Conservation (phyloP, 2,329 filamentous ascomycete genomes). For the Cordyceps farinosa region DNA sequence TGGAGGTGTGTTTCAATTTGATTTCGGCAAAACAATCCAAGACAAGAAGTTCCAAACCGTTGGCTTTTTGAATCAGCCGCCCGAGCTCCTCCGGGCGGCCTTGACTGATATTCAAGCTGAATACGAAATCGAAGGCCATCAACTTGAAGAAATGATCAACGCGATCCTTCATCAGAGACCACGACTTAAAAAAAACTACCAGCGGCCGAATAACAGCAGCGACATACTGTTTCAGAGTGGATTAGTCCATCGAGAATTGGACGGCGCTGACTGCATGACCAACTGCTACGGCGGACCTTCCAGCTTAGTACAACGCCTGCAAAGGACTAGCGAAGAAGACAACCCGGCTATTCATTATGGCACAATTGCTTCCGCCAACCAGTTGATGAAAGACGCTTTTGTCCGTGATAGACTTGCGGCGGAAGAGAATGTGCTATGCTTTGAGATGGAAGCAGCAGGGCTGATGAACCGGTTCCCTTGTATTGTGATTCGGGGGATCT, state of each 20-base stretch:
- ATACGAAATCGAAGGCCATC: not conserved
- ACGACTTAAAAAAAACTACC: not conserved
- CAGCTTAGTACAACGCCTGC: not conserved
- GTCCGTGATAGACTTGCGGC: not conserved
- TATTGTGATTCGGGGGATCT: not conserved
- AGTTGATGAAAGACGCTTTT: not conserved
- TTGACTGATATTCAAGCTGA: not conserved
- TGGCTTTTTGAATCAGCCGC: not conserved
- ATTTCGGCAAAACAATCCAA: not conserved
- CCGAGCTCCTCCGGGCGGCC: not conserved
- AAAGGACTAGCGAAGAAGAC: not conserved
- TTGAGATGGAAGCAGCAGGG: not conserved
- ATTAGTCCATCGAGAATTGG: not conserved
- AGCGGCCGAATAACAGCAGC: not conserved
- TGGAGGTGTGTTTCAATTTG: not conserved
- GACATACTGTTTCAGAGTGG: not conserved
- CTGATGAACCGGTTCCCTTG: not conserved
- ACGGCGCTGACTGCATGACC: not conserved
- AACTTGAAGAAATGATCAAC: not conserved
- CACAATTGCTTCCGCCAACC: not conserved
- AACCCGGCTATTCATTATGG: not conserved
- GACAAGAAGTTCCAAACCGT: not conserved
- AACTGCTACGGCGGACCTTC: not conserved
- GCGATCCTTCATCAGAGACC: not conserved
- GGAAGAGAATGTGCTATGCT: not conserved